A percentile compares a stretch with the other conserved stretches of the same genome.
Evolutionary conservation across 1,139 yeast genomes (phyloP).

Genomic region (Kodamaea alishanica): DNA sequence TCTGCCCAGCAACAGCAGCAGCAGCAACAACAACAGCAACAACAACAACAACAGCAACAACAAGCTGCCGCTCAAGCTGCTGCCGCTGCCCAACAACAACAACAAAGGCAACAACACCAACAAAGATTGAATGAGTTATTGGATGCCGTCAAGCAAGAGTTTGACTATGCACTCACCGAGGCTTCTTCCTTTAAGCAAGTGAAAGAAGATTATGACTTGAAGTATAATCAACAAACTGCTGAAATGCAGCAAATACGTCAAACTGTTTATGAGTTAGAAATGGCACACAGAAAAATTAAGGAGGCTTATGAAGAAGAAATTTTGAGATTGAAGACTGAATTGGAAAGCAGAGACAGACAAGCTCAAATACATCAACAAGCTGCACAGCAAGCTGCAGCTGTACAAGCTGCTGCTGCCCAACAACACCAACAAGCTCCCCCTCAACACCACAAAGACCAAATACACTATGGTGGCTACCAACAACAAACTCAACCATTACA

Average conservation of each 20-base stretch:
- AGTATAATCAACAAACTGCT: conserved; percentile 85
- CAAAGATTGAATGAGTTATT: conserved; percentile 64
- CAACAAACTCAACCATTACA: conserved; percentile 21
- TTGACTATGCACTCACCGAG: conserved; percentile 80
- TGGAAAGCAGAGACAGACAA: conserved; percentile 69
- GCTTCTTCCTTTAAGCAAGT: conserved; percentile 85
- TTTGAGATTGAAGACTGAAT: conserved; percentile 75
- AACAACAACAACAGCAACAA: conserved; percentile 22
- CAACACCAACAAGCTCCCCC: conserved; percentile 28
- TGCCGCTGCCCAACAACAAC: conserved; percentile 15
- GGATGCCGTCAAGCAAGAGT: conserved; percentile 91
- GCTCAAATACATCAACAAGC: conserved; percentile 38
- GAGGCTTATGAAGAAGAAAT: conserved; percentile 96
- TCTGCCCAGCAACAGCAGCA: conserved; percentile 21
- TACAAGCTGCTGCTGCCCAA: conserved; percentile 16
- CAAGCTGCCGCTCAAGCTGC: conserved; percentile 11
- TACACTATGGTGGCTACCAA: conserved; percentile 15
- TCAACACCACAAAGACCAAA: conserved; percentile 15
- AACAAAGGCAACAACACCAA: conserved; percentile 46
- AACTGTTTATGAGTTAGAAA: conserved; percentile 88
- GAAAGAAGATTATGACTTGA: conserved; percentile 89
- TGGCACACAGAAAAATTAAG: conserved; percentile 92
- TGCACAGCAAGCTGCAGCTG: conserved; percentile 4
- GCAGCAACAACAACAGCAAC: conserved; percentile 20
- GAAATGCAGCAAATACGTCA: conserved; percentile 95